phyloP scores from a whole-genome alignment of 2,329 filamentous ascomycete species.

The Fusarium sp. region DNA sequence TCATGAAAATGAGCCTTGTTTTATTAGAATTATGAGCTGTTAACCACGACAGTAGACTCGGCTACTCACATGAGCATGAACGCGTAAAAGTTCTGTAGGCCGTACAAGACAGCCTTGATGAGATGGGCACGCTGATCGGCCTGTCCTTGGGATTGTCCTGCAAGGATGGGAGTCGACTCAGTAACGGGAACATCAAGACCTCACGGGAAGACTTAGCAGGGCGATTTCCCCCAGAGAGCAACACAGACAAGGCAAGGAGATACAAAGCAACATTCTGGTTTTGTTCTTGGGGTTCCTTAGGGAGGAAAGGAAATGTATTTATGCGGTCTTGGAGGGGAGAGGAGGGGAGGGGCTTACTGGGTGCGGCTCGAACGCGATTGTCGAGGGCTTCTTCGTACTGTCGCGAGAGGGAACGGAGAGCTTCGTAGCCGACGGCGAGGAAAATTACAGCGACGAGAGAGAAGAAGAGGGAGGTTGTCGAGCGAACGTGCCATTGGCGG shows the following conservation, averaged over 20 bases:
- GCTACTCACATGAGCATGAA: constrained; percentile 96
- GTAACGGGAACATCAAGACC: constrained; percentile 57
- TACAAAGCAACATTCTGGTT: constrained; percentile 25
- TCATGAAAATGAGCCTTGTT: constrained; percentile 97
- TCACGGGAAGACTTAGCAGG: constrained; percentile 46
- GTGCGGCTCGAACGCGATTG: constrained; percentile 57
- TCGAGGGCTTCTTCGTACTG: constrained; percentile 74
- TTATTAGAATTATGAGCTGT: not conserved
- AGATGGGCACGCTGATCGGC: constrained; percentile 76
- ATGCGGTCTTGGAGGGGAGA: not conserved
- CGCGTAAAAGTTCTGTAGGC: constrained; percentile 94
- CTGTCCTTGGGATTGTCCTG: constrained; percentile 75
- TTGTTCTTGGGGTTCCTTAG: constrained; percentile 18
- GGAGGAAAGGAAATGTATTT: constrained; percentile 15
- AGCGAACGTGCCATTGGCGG: constrained; percentile 85
- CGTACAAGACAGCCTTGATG: constrained; percentile 85
- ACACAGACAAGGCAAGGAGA: constrained; percentile 19
- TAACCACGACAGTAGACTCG: too few relatives aligned
- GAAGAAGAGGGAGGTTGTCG: constrained; percentile 76
- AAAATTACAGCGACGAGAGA: constrained; percentile 85
- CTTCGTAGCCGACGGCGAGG: constrained; percentile 93
- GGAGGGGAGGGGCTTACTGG: constrained; percentile 56
- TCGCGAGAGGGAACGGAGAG: constrained; percentile 78
- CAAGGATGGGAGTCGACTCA: constrained; percentile 71
- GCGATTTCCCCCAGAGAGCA: constrained; percentile 27